A percentile compares a stretch with the other conserved stretches of the same genome.
Evolutionary conservation across 176 grass and related monocot genomes (phyloP).

Genomic region (Carex cristatella): DNA sequence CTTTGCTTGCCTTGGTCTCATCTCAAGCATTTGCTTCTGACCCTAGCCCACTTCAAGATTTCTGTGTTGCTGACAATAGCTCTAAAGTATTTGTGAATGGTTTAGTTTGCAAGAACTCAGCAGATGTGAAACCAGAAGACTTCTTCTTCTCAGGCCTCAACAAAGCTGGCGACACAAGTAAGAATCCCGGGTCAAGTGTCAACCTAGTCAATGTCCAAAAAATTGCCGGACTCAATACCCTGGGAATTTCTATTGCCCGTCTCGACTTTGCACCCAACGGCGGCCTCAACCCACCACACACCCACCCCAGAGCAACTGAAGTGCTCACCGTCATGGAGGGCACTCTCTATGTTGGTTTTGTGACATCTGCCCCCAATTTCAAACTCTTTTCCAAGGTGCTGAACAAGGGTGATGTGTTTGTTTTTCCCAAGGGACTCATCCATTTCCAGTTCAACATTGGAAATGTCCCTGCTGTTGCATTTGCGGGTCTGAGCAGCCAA

Average conservation of each 20-base stretch:
- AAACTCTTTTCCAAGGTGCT: not conserved
- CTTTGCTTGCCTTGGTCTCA: not conserved
- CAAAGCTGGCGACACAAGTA: not conserved
- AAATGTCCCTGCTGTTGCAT: not conserved
- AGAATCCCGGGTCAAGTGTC: not conserved
- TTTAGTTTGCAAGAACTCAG: not conserved
- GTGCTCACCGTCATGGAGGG: not conserved
- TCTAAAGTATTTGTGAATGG: not conserved
- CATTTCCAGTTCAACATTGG: constrained; percentile 8
- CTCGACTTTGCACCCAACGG: not conserved
- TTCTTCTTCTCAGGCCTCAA: not conserved
- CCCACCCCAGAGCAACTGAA: not conserved
- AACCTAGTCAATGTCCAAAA: not conserved
- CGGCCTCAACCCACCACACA: not conserved
- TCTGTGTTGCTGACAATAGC: not conserved
- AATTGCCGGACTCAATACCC: not conserved
- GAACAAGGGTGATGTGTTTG: constrained; percentile 5
- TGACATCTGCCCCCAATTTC: not conserved
- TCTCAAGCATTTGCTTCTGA: constrained; percentile 39
- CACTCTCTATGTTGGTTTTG: not conserved
- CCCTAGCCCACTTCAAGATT: constrained; percentile 46
- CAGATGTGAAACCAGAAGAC: not conserved
- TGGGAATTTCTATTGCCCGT: not conserved
- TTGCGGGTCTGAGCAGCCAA: not conserved
- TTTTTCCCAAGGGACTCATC: not conserved